These are phyloP conservation scores for Colletotrichum sp. DNA, from an alignment of 2,329 filamentous ascomycete species.

Conservation along the genomic window DNA sequence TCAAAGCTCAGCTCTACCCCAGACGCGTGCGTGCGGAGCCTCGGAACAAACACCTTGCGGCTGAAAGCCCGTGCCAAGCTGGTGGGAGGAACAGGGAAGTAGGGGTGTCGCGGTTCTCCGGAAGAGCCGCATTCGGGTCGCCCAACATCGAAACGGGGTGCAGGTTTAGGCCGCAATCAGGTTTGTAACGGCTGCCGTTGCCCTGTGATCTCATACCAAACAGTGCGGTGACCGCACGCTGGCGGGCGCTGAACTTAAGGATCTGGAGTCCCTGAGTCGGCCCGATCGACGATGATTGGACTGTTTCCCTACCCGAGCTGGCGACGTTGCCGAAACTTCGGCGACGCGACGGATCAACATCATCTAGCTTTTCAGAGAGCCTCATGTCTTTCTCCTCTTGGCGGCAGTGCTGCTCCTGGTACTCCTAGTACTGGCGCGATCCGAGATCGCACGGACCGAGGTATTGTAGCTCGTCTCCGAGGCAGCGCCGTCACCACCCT, in stretches of 20 bases:
- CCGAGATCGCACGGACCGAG: conserved; percentile 16
- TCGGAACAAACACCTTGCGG: background rate
- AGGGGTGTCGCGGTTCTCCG: background rate
- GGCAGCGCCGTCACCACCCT: conserved; percentile 5
- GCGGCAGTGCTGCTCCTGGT: conserved; percentile 4
- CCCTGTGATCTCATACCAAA: background rate
- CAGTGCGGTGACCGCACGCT: background rate
- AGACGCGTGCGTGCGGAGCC: background rate
- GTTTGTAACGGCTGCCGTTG: background rate
- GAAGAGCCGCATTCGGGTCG: conserved; percentile 10
- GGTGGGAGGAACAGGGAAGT: background rate
- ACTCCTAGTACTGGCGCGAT: conserved; percentile 4
- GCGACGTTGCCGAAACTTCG: conserved; percentile 14
- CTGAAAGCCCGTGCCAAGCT: conserved; percentile 10
- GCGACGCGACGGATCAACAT: background rate
- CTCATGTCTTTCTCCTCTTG: conserved; percentile 21
- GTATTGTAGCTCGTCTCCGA: conserved; percentile 22
- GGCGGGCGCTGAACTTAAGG: background rate
- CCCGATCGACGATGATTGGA: background rate
- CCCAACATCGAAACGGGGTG: background rate
- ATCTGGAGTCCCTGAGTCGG: background rate
- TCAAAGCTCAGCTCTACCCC: background rate
- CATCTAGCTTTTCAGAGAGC: background rate
- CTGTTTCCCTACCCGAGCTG: background rate
- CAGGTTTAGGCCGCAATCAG: background rate